Evolutionary conservation across 306 rosid genomes (phyloP).

Genomic region (Acacia confusa): DNA sequence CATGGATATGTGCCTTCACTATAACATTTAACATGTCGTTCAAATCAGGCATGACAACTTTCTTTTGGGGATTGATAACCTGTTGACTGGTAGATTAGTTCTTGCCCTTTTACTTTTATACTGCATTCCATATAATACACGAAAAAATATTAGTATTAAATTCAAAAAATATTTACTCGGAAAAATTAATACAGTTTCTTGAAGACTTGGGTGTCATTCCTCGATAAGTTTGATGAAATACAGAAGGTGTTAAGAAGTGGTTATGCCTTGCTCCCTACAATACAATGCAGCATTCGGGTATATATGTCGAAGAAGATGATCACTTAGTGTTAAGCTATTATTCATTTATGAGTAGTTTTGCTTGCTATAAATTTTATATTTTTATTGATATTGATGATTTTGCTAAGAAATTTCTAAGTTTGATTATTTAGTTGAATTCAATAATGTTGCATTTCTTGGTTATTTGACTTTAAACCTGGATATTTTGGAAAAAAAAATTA

Average conservation of each 20-base stretch:
- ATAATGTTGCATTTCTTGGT: neutral
- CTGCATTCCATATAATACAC: neutral
- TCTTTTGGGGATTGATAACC: neutral
- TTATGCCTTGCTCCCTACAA: too few species aligned
- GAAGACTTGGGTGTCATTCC: neutral
- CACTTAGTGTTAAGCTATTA: neutral
- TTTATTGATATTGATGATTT: neutral
- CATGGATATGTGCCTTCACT: constrained; percentile 46
- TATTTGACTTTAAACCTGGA: neutral
- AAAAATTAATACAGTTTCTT: neutral
- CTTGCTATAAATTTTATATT: neutral
- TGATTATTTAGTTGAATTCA: neutral
- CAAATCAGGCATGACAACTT: constrained; percentile 3
- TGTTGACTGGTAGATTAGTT: neutral
- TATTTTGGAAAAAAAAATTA: neutral
- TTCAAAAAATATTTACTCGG: neutral
- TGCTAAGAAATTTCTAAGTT: neutral
- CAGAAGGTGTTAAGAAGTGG: too few species aligned
- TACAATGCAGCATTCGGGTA: too few species aligned
- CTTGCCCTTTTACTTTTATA: neutral
- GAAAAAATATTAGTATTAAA: neutral
- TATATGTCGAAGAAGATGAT: too few species aligned
- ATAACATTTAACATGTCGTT: constrained; percentile 34
- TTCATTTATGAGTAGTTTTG: neutral
- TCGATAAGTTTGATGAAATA: neutral